Evolutionary conservation across 2,329 filamentous ascomycete species (phyloP).

Genomic region (Aspergillus sp.): DNA sequence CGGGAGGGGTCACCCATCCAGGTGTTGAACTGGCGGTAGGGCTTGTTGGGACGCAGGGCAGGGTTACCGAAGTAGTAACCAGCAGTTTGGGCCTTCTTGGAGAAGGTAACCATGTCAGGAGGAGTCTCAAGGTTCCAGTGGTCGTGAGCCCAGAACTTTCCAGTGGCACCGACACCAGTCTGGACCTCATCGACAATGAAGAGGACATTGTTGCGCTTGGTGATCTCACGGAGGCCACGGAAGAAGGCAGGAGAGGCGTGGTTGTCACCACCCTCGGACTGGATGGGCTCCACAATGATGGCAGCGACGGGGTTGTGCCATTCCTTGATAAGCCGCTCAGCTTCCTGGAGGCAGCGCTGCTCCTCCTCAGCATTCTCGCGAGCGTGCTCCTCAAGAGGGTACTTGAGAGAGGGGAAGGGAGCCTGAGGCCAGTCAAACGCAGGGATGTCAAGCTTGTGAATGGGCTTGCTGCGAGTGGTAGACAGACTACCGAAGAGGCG

Average conservation of each 20-base stretch:
- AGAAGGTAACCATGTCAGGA: constrained; percentile 93
- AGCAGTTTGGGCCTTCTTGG: constrained; percentile 91
- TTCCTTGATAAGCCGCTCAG: constrained; percentile 75
- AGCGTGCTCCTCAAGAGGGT: constrained; percentile 76
- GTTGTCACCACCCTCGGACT: constrained; percentile 93
- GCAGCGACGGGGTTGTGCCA: constrained; percentile 79
- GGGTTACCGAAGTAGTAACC: constrained; percentile 88
- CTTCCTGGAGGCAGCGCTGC: constrained; percentile 75
- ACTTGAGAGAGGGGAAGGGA: constrained; percentile 80
- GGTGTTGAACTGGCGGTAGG: constrained; percentile 95
- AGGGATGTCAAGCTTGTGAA: constrained; percentile 93
- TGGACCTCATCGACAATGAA: constrained; percentile 94
- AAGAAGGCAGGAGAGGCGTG: constrained; percentile 88
- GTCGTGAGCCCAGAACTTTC: constrained; percentile 95
- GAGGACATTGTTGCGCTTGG: constrained; percentile 65
- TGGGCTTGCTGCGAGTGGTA: constrained; percentile 87
- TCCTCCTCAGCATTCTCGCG: constrained; percentile 82
- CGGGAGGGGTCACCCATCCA: constrained; percentile 94
- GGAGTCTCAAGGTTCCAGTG: constrained; percentile 81
- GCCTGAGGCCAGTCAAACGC: constrained; percentile 95
- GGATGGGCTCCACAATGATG: constrained; percentile 83
- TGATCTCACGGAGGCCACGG: constrained; percentile 76
- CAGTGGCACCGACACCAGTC: constrained; percentile 87
- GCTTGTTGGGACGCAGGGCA: constrained; percentile 80
- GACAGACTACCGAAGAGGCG: constrained; percentile 84